phyloP scores from a whole-genome alignment of 1,139 yeast species.

The Candida frijolesensis region DNA sequence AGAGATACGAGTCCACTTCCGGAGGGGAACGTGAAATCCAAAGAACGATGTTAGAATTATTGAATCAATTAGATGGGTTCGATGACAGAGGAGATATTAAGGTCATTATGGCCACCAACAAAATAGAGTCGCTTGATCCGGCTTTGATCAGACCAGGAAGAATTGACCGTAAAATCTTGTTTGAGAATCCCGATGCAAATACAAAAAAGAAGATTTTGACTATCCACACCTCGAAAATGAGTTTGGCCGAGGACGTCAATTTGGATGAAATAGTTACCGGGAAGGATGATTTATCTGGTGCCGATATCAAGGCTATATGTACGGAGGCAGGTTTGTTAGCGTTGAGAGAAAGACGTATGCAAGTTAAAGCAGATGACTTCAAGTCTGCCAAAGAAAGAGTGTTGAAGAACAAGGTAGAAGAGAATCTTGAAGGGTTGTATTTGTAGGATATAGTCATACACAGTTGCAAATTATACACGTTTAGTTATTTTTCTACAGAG shows the following conservation, averaged over 20 bases:
- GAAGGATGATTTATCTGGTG: constrained; percentile 96
- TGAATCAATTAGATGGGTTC: constrained; percentile 96
- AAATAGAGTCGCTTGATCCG: constrained; percentile 93
- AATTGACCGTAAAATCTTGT: constrained; percentile 94
- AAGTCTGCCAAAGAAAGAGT: constrained; percentile 95
- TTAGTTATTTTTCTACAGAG: too few relatives aligned
- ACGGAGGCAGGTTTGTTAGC: constrained; percentile 98
- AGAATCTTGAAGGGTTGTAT: constrained; percentile 92
- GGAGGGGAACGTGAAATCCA: constrained; percentile 99
- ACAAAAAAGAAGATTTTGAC: constrained; percentile 92
- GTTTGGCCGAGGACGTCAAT: constrained; percentile 81
- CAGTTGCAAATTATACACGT: background rate
- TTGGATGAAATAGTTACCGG: constrained; percentile 87
- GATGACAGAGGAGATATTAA: constrained; percentile 98
- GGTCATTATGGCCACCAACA: constrained; percentile 98
- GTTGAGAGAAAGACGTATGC: constrained; percentile 96
- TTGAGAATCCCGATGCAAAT: constrained; percentile 92
- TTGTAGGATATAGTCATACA: constrained; percentile 40
- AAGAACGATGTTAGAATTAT: constrained; percentile 95
- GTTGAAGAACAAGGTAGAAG: constrained; percentile 96
- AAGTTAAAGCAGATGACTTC: constrained; percentile 94
- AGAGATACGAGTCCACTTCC: constrained; percentile 92
- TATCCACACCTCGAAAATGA: constrained; percentile 96
- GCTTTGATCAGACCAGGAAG: constrained; percentile 99
- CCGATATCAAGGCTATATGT: constrained; percentile 97